phyloP scores from a whole-genome alignment of 768 basidiomycete species.

The Roridomyces roridus region DNA sequence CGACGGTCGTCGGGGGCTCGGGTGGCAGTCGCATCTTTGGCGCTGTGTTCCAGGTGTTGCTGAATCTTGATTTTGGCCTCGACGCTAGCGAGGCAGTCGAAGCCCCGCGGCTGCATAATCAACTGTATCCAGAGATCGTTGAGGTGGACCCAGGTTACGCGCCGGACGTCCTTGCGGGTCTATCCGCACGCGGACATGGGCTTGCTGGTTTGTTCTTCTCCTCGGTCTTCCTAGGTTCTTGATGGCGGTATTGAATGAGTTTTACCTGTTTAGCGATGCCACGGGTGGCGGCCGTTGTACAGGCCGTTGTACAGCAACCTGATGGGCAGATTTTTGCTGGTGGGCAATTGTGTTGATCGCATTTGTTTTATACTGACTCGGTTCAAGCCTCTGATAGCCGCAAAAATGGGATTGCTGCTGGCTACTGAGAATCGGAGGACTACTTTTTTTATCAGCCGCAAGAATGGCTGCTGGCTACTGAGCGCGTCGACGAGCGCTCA shows the following conservation, averaged over 20 bases:
- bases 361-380: slow-evolving; percentile 2
- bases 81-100: slow-evolving; percentile 86
- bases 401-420: slow-evolving; percentile 92
- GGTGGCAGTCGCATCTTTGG: slow-evolving; percentile 90
- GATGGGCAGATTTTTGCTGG: slow-evolving; percentile 71
- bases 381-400: slow-evolving; percentile 78
- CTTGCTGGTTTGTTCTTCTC: slow-evolving; percentile 56
- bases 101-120: slow-evolving; percentile 82
- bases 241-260: background rate
- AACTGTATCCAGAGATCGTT: slow-evolving; percentile 73
- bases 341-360: slow-evolving; percentile 38
- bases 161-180: slow-evolving; percentile 54
- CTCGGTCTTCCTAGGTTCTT: background rate
- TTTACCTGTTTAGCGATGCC: slow-evolving; percentile 58
- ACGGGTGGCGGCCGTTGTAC: slow-evolving; percentile 80
- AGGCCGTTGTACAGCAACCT: slow-evolving; percentile 57
- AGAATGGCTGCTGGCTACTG: too few species aligned
- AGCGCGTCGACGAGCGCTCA: too few species aligned
- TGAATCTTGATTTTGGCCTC: slow-evolving; percentile 84
- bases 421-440: too few species aligned
- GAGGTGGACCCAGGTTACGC: slow-evolving; percentile 71
- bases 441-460: too few species aligned
- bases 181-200: slow-evolving; percentile 72
- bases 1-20: slow-evolving; percentile 79
- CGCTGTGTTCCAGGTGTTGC: slow-evolving; percentile 76